Percentiles rank a stretch among this genome's conserved stretches.
phyloP scores from a whole-genome alignment of 345 rosid species.

The Jatropha curcas region DNA sequence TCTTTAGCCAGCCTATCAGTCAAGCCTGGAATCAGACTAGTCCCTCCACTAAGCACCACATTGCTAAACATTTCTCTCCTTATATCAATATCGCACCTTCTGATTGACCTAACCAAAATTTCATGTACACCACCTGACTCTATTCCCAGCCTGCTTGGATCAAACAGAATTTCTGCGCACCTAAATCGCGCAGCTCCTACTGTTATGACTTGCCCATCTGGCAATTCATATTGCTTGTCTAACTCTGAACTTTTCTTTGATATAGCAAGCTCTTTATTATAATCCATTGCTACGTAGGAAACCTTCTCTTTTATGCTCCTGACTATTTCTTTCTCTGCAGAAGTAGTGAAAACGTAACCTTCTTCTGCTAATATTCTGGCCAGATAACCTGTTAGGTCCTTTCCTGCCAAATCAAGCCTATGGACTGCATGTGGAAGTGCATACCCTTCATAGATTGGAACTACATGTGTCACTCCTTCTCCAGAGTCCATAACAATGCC shows the following conservation, averaged over 20 bases:
- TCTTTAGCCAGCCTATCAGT: constrained; percentile 53
- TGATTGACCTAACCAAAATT: constrained; percentile 43
- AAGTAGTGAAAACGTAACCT: constrained; percentile 38
- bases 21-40: constrained; percentile 47
- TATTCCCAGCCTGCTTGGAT: constrained; percentile 43
- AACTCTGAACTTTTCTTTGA: constrained; percentile 42
- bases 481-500: constrained; percentile 33
- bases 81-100: constrained; percentile 45
- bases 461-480: constrained; percentile 29
- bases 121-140: constrained; percentile 53
- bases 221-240: constrained; percentile 51
- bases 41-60: constrained; percentile 53
- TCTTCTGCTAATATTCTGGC: constrained; percentile 27
- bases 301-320: constrained; percentile 52
- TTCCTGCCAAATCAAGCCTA: constrained; percentile 31
- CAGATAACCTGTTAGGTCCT: constrained; percentile 23
- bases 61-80: constrained; percentile 52
- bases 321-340: constrained; percentile 50
- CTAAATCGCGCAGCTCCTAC: constrained; percentile 50
- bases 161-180: constrained; percentile 49
- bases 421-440: constrained; percentile 28
- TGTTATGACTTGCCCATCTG: constrained; percentile 52
- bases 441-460: constrained; percentile 34
- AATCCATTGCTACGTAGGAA: constrained; percentile 48
- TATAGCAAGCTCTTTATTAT: constrained; percentile 40